Evolutionary conservation across 2,329 filamentous ascomycete genomes (phyloP).

Genomic region (Thielaviopsis punctulata): DNA sequence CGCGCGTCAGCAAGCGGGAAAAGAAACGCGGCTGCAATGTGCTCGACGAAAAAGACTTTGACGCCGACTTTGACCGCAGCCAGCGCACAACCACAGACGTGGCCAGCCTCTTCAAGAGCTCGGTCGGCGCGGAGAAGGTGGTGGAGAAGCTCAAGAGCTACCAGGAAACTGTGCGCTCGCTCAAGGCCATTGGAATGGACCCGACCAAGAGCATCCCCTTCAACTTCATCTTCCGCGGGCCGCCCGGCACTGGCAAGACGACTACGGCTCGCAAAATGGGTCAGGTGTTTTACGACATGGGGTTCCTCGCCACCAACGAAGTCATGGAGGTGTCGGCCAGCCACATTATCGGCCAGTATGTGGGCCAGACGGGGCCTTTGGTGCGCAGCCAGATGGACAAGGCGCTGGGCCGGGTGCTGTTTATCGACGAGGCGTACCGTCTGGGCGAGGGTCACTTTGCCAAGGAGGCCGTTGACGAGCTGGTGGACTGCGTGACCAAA

Average conservation of each 20-base stretch:
- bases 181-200: slow-evolving; percentile 15
- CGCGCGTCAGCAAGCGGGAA: background rate
- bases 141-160: slow-evolving; percentile 36
- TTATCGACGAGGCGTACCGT: slow-evolving; percentile 58
- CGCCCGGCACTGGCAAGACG: slow-evolving; percentile 55
- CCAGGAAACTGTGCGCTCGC: slow-evolving; percentile 25
- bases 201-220: slow-evolving; percentile 38
- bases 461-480: slow-evolving; percentile 36
- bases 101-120: slow-evolving; percentile 35
- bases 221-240: slow-evolving; percentile 51
- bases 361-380: slow-evolving; percentile 55
- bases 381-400: slow-evolving; percentile 39
- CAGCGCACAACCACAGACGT: slow-evolving; percentile 28
- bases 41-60: background rate
- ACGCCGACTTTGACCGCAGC: slow-evolving; percentile 1
- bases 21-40: background rate
- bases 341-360: slow-evolving; percentile 49
- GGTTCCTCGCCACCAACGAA: slow-evolving; percentile 40
- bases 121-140: slow-evolving; percentile 39
- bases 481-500: slow-evolving; percentile 36
- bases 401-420: slow-evolving; percentile 47
- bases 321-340: slow-evolving; percentile 51
- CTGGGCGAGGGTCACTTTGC: slow-evolving; percentile 39
- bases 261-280: slow-evolving; percentile 59
- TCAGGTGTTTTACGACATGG: slow-evolving; percentile 58